Percentiles rank a stretch among this genome's conserved stretches.
Evolutionary conservation across 2,329 filamentous ascomycete genomes (phyloP).

Genomic region (Alternaria postmessia): DNA sequence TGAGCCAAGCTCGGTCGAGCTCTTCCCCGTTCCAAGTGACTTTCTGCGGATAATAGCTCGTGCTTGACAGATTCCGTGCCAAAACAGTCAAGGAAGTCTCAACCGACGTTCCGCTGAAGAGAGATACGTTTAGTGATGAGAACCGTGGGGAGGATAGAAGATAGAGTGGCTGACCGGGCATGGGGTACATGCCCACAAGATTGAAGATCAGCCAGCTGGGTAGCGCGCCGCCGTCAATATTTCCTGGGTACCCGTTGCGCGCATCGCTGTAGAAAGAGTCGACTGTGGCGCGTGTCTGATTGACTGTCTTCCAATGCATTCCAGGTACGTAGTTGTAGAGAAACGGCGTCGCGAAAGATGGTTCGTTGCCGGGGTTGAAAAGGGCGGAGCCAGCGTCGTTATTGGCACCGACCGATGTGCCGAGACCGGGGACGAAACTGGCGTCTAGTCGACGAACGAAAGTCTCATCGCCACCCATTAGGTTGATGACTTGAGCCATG

Average conservation of each 20-base stretch:
- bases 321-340: slow-evolving; percentile 5
- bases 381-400: slow-evolving; percentile 21
- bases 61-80: slow-evolving; percentile 9
- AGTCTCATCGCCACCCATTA: slow-evolving; percentile 45
- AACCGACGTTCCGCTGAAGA: slow-evolving; percentile 10
- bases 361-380: slow-evolving; percentile 41
- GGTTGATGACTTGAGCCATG: slow-evolving; percentile 46
- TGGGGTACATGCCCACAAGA: slow-evolving; percentile 54
- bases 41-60: slow-evolving; percentile 12
- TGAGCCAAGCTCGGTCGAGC: slow-evolving; percentile 11
- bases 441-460: slow-evolving; percentile 52
- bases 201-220: slow-evolving; percentile 57
- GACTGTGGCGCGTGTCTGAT: slow-evolving; percentile 38
- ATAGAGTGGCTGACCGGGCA: slow-evolving; percentile 53
- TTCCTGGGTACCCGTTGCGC: slow-evolving; percentile 50
- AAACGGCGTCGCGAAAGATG: slow-evolving; percentile 14
- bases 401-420: slow-evolving; percentile 20
- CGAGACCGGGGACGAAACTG: slow-evolving; percentile 49
- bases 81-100: slow-evolving; percentile 10
- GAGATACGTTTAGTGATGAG: slow-evolving; percentile 7
- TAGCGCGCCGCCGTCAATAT: slow-evolving; percentile 53
- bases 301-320: slow-evolving; percentile 17
- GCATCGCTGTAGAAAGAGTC: slow-evolving; percentile 43
- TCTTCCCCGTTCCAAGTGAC: slow-evolving; percentile 9
- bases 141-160: slow-evolving; percentile 53